Percentiles rank a stretch among this genome's conserved stretches.
Evolutionary conservation across 2,329 filamentous ascomycete genomes (phyloP).

Genomic region (Bipolaris gigantea): DNA sequence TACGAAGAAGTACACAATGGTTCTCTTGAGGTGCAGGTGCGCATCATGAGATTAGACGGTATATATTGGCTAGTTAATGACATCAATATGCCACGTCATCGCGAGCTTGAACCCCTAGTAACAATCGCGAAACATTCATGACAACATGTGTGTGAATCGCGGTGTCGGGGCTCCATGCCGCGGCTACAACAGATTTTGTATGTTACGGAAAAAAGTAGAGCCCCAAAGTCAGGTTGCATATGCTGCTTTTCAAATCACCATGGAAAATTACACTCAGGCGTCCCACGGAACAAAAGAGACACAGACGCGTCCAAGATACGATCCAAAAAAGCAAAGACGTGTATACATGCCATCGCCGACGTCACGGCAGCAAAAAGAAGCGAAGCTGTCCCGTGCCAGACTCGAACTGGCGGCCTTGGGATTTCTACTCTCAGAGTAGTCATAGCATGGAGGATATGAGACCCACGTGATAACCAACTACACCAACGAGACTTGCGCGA

Average conservation of each 20-base stretch:
- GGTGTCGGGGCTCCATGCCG: background rate
- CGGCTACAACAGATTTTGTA: constrained; percentile 4
- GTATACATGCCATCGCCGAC: too few species aligned
- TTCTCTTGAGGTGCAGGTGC: background rate
- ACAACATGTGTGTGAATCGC: constrained; percentile 5
- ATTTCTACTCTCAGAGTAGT: constrained; percentile 28
- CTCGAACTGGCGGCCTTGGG: constrained; percentile 37
- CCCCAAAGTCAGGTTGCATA: too few species aligned
- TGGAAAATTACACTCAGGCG: too few species aligned
- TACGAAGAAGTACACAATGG: background rate
- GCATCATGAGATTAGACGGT: background rate
- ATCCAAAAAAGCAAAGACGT: background rate
- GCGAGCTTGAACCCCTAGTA: background rate
- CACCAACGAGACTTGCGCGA: constrained; percentile 28
- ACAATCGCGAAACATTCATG: constrained; percentile 12
- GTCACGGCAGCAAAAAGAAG: background rate
- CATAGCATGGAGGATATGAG: constrained; percentile 31
- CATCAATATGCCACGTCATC: constrained; percentile 16
- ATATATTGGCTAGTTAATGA: constrained; percentile 2
- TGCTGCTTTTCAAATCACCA: too few species aligned
- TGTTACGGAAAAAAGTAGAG: background rate
- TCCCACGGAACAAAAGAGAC: background rate
- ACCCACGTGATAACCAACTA: constrained; percentile 39
- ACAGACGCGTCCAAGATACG: background rate
- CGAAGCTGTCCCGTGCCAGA: constrained; percentile 27